phyloP scores from a whole-genome alignment of 2,329 filamentous ascomycete species.

The Cercospora sp. region DNA sequence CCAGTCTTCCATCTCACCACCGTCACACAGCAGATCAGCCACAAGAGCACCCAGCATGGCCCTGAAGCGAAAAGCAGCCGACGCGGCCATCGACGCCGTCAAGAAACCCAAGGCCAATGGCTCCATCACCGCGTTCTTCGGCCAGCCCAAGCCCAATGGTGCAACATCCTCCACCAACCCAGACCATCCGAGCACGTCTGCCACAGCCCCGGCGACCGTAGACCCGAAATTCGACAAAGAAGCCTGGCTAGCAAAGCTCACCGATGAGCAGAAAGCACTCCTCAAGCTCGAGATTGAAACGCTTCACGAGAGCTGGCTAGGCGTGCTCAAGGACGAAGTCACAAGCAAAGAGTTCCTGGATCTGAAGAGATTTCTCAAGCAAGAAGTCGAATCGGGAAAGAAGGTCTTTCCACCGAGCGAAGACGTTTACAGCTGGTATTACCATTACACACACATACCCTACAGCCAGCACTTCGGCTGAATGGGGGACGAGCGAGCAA shows the following conservation, averaged over 20 bases:
- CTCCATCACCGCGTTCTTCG: conserved; percentile 89
- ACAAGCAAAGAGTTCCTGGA: conserved; percentile 76
- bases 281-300: conserved; percentile 90
- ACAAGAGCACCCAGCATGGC: conserved; percentile 43
- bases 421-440: conserved; percentile 92
- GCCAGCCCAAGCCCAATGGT: conserved; percentile 59
- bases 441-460: conserved; percentile 9
- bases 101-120: conserved; percentile 62
- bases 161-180: conserved; percentile 36
- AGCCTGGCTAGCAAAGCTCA: conserved; percentile 81
- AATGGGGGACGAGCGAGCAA: not conserved
- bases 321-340: conserved; percentile 83
- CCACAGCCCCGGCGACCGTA: conserved; percentile 39
- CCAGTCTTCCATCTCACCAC: not conserved
- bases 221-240: conserved; percentile 75
- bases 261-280: conserved; percentile 76
- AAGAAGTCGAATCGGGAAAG: conserved; percentile 70
- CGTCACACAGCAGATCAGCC: conserved; percentile 12
- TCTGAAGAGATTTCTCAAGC: conserved; percentile 82
- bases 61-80: conserved; percentile 54
- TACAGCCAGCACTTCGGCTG: not conserved
- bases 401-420: conserved; percentile 84
- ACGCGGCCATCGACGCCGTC: conserved; percentile 46
- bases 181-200: conserved; percentile 30
- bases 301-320: conserved; percentile 87